phyloP scores from a whole-genome alignment of 805 yeast genomes.

The Starmerella asiatica region DNA sequence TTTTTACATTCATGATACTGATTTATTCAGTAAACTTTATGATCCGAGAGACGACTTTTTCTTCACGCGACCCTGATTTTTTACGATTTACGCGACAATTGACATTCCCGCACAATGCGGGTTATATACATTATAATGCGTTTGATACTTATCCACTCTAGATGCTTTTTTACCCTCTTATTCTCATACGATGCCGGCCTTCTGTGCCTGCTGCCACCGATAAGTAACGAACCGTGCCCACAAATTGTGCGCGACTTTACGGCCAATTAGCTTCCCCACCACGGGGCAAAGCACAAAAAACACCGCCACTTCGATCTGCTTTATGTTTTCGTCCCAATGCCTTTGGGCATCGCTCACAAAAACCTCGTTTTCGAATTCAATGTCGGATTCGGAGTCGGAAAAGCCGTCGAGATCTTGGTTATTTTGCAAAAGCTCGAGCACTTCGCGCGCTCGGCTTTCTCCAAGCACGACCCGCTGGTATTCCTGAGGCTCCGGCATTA shows the following conservation, averaged over 20 bases:
- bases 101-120: not conserved
- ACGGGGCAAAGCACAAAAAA: conserved; percentile 48
- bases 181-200: not conserved
- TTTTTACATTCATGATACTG: not conserved
- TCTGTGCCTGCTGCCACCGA: conserved; percentile 13
- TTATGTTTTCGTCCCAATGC: conserved; percentile 61
- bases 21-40: too few relatives aligned
- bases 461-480: conserved; percentile 3
- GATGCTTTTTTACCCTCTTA: not conserved
- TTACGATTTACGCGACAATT: not conserved
- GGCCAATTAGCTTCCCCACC: conserved; percentile 53
- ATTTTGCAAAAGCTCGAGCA: not conserved
- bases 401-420: not conserved
- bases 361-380: conserved; percentile 15
- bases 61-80: conserved; percentile 1
- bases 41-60: not conserved
- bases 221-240: conserved; percentile 19
- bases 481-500: conserved; percentile 1
- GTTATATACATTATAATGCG: not conserved
- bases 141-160: not conserved
- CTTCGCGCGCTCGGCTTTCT: conserved; percentile 1
- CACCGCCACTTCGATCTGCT: conserved; percentile 43
- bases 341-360: conserved; percentile 39
- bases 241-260: conserved; percentile 35
- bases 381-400: conserved; percentile 12